phyloP scores from a whole-genome alignment of 345 rosid genomes.

The Toxicodendron radicans region DNA sequence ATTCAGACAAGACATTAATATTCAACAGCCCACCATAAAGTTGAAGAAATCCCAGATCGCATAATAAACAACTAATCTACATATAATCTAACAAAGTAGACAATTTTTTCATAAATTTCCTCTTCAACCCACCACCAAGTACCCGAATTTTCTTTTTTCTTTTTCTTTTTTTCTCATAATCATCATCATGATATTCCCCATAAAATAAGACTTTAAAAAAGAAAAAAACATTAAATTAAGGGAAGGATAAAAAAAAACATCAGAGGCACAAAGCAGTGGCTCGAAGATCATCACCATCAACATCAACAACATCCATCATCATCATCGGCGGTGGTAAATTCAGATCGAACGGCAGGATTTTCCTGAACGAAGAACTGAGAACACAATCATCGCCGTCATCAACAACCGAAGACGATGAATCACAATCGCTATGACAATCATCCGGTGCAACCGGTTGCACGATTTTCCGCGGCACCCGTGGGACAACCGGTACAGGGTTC shows the following conservation, averaged over 20 bases:
- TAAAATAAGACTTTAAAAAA: conserved; percentile 11
- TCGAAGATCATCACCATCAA: conserved; percentile 24
- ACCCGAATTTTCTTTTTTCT: conserved; percentile 18
- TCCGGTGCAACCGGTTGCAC: conserved; percentile 30
- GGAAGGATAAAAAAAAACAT: neutral
- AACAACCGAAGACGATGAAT: conserved; percentile 48
- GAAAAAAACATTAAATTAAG: neutral
- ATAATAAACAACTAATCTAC: conserved; percentile 19
- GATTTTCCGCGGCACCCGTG: conserved; percentile 14
- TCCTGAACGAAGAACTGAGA: conserved; percentile 27
- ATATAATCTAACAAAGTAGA: conserved; percentile 17
- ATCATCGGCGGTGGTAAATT: conserved; percentile 38
- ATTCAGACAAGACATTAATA: conserved; percentile 3
- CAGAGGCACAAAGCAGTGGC: conserved; percentile 42
- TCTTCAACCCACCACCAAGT: conserved; percentile 10
- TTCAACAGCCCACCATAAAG: neutral
- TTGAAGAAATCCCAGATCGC: conserved; percentile 22
- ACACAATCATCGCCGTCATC: conserved; percentile 38
- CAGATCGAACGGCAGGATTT: conserved; percentile 44
- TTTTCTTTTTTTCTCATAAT: neutral
- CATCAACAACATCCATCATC: conserved; percentile 19
- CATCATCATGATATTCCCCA: conserved; percentile 21
- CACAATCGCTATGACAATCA: conserved; percentile 47
- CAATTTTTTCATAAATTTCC: conserved; percentile 8
- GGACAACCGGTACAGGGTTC: conserved; percentile 9